phyloP scores from a whole-genome alignment of 257 asterid species.

The Solanum lycopersicoides region DNA sequence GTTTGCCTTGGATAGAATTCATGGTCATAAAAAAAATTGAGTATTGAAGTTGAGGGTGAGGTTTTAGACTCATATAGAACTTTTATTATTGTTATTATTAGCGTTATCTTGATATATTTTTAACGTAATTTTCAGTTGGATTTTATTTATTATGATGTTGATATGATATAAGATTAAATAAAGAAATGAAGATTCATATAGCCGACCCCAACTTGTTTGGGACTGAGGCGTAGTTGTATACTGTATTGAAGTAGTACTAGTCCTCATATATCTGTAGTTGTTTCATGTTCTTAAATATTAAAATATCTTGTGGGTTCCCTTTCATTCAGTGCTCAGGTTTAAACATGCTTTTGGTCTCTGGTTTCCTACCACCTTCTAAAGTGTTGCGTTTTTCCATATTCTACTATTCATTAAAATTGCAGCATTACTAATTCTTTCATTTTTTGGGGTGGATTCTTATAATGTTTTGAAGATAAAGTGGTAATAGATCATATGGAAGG shows the following conservation, averaged over 20 bases:
- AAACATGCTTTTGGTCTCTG: neutral
- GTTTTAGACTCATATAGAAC: neutral
- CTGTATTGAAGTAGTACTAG: neutral
- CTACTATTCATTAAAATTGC: neutral
- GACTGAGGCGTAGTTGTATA: neutral
- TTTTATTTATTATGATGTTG: neutral
- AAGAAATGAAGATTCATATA: neutral
- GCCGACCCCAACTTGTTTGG: neutral
- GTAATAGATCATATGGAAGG: slow-evolving; percentile 1
- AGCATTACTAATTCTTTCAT: neutral
- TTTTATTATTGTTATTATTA: neutral
- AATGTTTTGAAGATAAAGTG: neutral
- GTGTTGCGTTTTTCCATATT: neutral
- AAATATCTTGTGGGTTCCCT: neutral
- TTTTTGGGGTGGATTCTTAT: neutral
- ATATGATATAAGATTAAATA: neutral
- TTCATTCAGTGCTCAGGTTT: neutral
- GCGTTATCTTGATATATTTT: neutral
- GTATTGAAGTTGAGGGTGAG: neutral
- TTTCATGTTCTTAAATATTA: neutral
- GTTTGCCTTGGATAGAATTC: neutral
- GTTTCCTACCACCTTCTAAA: neutral
- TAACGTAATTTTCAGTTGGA: neutral
- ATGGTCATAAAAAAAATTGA: neutral
- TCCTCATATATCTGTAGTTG: neutral